These are phyloP conservation scores for Lentinula novae-zelandiae DNA, from an alignment of 1,284 basidiomycete species.

Conservation along the genomic window DNA sequence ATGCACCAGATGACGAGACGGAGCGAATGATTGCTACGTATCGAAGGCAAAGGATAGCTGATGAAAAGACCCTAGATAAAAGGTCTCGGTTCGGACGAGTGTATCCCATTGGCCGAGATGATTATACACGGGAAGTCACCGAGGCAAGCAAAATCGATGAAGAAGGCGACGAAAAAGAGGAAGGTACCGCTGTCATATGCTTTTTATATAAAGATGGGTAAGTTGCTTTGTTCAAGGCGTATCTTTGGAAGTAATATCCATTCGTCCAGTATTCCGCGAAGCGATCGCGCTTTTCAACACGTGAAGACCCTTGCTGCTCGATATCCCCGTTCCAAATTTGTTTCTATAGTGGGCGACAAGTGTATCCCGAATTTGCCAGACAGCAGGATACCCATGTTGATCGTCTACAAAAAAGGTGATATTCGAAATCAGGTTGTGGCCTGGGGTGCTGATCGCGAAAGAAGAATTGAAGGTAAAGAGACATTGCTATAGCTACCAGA, in stretches of 20 bases:
- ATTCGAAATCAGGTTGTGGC: conserved; percentile 84
- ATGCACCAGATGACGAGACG: conserved; percentile 71
- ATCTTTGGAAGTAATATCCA: neutral
- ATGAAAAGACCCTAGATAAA: conserved; percentile 60
- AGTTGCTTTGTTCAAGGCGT: conserved; percentile 7
- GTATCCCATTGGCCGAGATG: conserved; percentile 87
- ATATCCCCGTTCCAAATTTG: conserved; percentile 92
- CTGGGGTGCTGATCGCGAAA: conserved; percentile 75
- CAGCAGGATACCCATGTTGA: conserved; percentile 85
- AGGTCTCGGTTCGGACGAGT: conserved; percentile 81
- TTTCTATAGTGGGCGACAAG: conserved; percentile 92
- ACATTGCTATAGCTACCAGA: neutral
- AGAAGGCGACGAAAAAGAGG: conserved; percentile 59
- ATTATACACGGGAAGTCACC: conserved; percentile 94
- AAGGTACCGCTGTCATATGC: conserved; percentile 84
- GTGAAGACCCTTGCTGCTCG: conserved; percentile 73
- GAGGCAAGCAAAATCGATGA: conserved; percentile 80
- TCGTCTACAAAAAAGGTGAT: conserved; percentile 90
- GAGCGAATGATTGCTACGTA: conserved; percentile 75
- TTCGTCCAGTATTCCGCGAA: conserved; percentile 64
- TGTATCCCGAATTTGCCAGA: conserved; percentile 97
- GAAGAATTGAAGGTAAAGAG: conserved; percentile 72
- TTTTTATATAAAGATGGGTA: conserved; percentile 90
- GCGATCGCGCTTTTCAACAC: conserved; percentile 73
- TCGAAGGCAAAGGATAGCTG: conserved; percentile 61